Conservation (phyloP, 2,329 filamentous ascomycete genomes). For the Tolypocladium album region DNA sequence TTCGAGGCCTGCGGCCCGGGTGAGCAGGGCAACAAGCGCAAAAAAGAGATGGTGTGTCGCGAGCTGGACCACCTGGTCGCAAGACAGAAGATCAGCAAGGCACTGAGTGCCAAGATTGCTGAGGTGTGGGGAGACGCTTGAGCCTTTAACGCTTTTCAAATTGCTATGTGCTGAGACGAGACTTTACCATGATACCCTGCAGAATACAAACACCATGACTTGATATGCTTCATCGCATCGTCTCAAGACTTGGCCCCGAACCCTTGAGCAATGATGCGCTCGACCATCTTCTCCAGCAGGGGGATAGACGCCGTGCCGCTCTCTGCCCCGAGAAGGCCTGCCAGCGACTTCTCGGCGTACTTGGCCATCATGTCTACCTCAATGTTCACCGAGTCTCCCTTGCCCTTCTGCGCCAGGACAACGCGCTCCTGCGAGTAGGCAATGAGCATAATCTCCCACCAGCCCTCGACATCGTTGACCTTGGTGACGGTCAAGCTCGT, state of each 20-base stretch:
- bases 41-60: slow-evolving; percentile 47
- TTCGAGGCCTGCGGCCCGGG: slow-evolving; percentile 45
- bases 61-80: slow-evolving; percentile 49
- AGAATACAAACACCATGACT: background rate
- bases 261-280: slow-evolving; percentile 61
- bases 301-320: slow-evolving; percentile 40
- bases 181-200: slow-evolving; percentile 10
- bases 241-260: slow-evolving; percentile 14
- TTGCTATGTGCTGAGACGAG: slow-evolving; percentile 1
- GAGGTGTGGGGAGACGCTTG: slow-evolving; percentile 56
- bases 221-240: background rate
- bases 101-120: slow-evolving; percentile 57
- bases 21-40: slow-evolving; percentile 41
- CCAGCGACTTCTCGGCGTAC: slow-evolving; percentile 82
- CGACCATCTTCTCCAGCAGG: slow-evolving; percentile 61
- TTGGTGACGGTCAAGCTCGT: slow-evolving; percentile 87
- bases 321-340: slow-evolving; percentile 52
- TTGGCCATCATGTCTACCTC: slow-evolving; percentile 86
- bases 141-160: slow-evolving; percentile 6
- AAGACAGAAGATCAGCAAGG: slow-evolving; percentile 56
- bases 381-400: slow-evolving; percentile 77
- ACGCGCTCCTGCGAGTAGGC: slow-evolving; percentile 92
- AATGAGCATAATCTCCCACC: slow-evolving; percentile 97
- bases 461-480: slow-evolving; percentile 68
- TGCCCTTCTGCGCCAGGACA: slow-evolving; percentile 66